phyloP scores from a whole-genome alignment of 495 filamentous ascomycete genomes.

The Polyplosphaeria fusca region DNA sequence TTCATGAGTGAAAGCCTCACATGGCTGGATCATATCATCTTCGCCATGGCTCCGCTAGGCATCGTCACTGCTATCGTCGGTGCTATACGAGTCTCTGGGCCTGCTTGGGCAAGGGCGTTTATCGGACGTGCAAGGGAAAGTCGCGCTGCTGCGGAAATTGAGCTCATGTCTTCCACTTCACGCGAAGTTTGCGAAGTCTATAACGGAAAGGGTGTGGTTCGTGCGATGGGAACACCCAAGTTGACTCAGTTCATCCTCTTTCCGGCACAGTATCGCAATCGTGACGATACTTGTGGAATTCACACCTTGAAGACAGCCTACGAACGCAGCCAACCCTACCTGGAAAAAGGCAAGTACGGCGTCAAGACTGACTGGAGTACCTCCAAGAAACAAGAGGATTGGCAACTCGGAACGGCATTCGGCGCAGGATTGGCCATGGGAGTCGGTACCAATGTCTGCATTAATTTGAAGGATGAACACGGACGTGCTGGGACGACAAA shows the following conservation, averaged over 20 bases:
- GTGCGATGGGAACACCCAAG: not conserved
- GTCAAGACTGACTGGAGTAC: not conserved
- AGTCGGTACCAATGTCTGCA: too few species aligned
- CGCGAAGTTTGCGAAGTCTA: constrained; percentile 38
- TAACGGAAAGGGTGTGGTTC: constrained; percentile 29
- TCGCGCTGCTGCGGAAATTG: constrained; percentile 31
- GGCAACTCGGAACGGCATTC: too few species aligned
- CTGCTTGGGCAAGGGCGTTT: constrained; percentile 8
- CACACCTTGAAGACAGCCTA: constrained; percentile 8
- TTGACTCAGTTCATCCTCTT: constrained; percentile 4
- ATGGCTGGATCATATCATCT: constrained; percentile 11
- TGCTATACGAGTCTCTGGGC: constrained; percentile 16
- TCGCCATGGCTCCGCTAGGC: constrained; percentile 21
- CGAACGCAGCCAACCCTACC: not conserved
- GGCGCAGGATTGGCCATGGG: too few species aligned
- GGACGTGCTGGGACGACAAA: too few species aligned
- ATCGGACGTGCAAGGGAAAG: constrained; percentile 37
- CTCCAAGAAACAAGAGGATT: too few species aligned
- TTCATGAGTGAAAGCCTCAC: constrained; percentile 14
- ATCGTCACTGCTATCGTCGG: constrained; percentile 18
- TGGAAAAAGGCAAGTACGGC: not conserved
- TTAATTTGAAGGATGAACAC: too few species aligned
- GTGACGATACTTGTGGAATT: not conserved
- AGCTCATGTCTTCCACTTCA: constrained; percentile 39
- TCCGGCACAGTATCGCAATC: not conserved